These are phyloP conservation scores for Akanthomyces lecanii DNA, from an alignment of 2,329 filamentous ascomycete species.

Conservation along the genomic window DNA sequence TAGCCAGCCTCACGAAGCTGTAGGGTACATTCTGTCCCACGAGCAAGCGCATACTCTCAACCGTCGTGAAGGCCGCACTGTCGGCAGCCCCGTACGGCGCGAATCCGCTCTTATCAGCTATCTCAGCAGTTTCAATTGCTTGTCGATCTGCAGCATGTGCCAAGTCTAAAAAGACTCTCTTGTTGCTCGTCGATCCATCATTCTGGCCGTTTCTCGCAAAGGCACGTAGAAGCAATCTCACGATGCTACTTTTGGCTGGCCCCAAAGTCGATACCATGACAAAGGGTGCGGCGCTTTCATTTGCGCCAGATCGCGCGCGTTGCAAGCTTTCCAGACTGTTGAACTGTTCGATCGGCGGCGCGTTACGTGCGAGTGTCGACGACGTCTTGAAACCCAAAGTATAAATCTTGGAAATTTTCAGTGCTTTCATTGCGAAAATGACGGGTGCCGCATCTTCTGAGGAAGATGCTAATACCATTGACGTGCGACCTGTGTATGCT, in stretches of 20 bases:
- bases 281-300: constrained; percentile 59
- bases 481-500: constrained; percentile 71
- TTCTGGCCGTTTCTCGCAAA: constrained; percentile 47
- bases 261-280: constrained; percentile 76
- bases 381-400: constrained; percentile 75
- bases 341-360: constrained; percentile 70
- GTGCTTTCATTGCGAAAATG: constrained; percentile 72
- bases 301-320: constrained; percentile 45
- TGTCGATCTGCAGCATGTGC: constrained; percentile 54
- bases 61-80: constrained; percentile 78
- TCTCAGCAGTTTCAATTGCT: constrained; percentile 60
- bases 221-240: constrained; percentile 71
- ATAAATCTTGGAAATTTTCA: constrained; percentile 74
- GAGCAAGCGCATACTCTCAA: constrained; percentile 72
- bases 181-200: constrained; percentile 35
- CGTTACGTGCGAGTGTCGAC: constrained; percentile 55
- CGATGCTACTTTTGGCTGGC: constrained; percentile 72
- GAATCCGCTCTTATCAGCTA: constrained; percentile 73
- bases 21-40: constrained; percentile 85
- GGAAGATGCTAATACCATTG: constrained; percentile 68
- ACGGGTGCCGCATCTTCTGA: constrained; percentile 73
- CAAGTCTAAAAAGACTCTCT: constrained; percentile 76
- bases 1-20: constrained; percentile 76
- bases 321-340: constrained; percentile 66
- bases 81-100: constrained; percentile 75